Percentiles rank a stretch among this genome's conserved stretches.
These are phyloP conservation scores for Penicillium tannophilum DNA, from an alignment of 495 filamentous ascomycete species.

Conservation along the genomic window DNA sequence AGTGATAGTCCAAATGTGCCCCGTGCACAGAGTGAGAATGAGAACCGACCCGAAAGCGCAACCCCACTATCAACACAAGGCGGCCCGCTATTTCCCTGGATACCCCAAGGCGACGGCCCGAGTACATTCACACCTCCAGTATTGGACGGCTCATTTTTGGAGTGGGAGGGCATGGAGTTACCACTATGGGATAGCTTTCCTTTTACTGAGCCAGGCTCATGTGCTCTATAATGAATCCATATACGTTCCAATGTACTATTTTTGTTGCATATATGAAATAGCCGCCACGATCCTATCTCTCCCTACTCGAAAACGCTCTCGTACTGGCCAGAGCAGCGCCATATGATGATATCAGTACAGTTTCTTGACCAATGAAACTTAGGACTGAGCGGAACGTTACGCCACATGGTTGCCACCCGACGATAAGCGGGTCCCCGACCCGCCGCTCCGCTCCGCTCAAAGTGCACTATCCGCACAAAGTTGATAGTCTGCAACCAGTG, in stretches of 20 bases:
- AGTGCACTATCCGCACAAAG: conserved; percentile 8
- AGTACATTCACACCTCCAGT: conserved; percentile 20
- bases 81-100: conserved; percentile 21
- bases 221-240: conserved; percentile 10
- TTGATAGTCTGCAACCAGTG: neutral
- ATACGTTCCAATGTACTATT: neutral
- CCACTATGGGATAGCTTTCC: conserved; percentile 42
- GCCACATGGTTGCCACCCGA: conserved; percentile 9
- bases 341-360: neutral
- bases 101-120: conserved; percentile 19
- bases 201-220: conserved; percentile 34
- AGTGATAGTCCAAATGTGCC: conserved; percentile 19
- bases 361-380: neutral
- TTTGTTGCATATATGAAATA: neutral
- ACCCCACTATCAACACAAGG: conserved; percentile 16
- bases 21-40: conserved; percentile 8
- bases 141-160: conserved; percentile 24
- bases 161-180: conserved; percentile 39
- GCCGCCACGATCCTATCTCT: neutral
- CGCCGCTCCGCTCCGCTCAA: conserved; percentile 19
- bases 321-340: neutral
- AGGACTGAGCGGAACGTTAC: neutral
- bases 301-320: no score
- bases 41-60: conserved; percentile 7
- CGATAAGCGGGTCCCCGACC: conserved; percentile 20